Base-by-base conservation (phyloP, 495 filamentous ascomycete species). In the Aspergillus kassunensis region DNA sequence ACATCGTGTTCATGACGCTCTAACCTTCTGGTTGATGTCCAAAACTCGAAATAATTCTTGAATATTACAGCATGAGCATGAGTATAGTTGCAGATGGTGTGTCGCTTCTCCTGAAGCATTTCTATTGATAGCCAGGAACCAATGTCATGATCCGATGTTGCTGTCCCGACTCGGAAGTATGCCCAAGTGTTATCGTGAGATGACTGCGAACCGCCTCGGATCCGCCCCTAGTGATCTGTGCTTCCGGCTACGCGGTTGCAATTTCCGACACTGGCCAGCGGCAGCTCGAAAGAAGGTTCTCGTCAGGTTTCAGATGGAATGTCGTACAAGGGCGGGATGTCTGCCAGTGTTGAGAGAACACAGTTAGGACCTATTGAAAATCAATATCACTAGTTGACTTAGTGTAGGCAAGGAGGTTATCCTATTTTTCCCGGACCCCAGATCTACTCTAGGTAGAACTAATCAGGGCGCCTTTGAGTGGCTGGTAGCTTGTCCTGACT, bases 361-460 rank as follows among this genome's bases (percentile, higher is more conserved):
- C 4, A 31, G 3, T 45, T 25, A 44, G 27, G 13, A 13, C 9
- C 10, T 25, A 8, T 13, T 25, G 6, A 45, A 18, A 18, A 25
- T 27, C 44, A 34, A 46, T 46, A 25, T 27, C 44, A 34, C 34
- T 46, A 46, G 18, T 35, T 13, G 0, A 33, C 4, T 25, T 16
- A 45, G 27, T 10, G n/a, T 31, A 52, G 29, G 49, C 49, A 44
- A 52, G 40, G 49, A 44, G 49, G 10, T 5, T 46, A 46, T 40
- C 51, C 51, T 53, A 42, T 43, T 53, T 53, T 44, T 46, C 27
- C 33, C 25, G 42, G 51, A 53, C 51, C 42, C 42, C 33, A 53
- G 51, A 53, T 53, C 42, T 36, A 25, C 19, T 29, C 3, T 23
- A 19, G 24, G 4, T 21, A 31, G 33, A 30, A 19, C 51, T 31